Percentiles rank a stretch among this genome's conserved stretches.
Conservation (phyloP, 495 filamentous ascomycete species). For the Daldinia bambusicola region DNA sequence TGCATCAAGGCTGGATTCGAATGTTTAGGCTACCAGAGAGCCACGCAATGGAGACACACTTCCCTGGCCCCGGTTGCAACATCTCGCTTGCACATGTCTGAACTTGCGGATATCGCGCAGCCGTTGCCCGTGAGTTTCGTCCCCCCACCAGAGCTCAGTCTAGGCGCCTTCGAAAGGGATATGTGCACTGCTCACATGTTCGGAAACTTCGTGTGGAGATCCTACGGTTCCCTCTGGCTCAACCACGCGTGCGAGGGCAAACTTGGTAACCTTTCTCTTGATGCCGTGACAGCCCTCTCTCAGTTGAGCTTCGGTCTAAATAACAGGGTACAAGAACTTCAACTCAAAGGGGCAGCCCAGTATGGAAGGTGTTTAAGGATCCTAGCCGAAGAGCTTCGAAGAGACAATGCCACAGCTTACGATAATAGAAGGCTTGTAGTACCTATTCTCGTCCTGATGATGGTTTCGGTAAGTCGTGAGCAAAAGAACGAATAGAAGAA, state of each 20-base stretch:
- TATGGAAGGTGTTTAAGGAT: slow-evolving; percentile 39
- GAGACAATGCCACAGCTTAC: slow-evolving; percentile 11
- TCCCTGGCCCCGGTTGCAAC: slow-evolving; percentile 16
- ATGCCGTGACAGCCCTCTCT: slow-evolving; percentile 38
- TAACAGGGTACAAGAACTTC: slow-evolving; percentile 28
- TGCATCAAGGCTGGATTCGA: slow-evolving; percentile 40
- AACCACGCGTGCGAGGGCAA: slow-evolving; percentile 37
- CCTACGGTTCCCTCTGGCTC: slow-evolving; percentile 37
- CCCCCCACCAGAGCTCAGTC: slow-evolving; percentile 35
- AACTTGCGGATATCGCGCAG: slow-evolving; percentile 13
- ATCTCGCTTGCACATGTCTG: slow-evolving; percentile 12
- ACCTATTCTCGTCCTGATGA: slow-evolving; percentile 42
- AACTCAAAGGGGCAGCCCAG: slow-evolving; percentile 29
- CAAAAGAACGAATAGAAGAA: too few species aligned
- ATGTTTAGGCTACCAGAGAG: slow-evolving; percentile 45
- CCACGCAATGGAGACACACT: slow-evolving; percentile 42
- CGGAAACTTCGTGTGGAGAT: slow-evolving; percentile 39
- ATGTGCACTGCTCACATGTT: slow-evolving; percentile 40
- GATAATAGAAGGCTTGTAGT: slow-evolving; percentile 33
- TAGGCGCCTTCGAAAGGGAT: slow-evolving; percentile 34
- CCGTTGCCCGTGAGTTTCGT: background rate
- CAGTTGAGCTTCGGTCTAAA: slow-evolving; percentile 37
- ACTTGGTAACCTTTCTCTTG: slow-evolving; percentile 34
- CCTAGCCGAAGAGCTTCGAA: slow-evolving; percentile 35
- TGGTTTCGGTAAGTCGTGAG: slow-evolving; percentile 36